A percentile compares a stretch with the other conserved stretches of the same genome.
Conservation (phyloP, 805 yeast genomes). For the Peterozyma toletana region DNA sequence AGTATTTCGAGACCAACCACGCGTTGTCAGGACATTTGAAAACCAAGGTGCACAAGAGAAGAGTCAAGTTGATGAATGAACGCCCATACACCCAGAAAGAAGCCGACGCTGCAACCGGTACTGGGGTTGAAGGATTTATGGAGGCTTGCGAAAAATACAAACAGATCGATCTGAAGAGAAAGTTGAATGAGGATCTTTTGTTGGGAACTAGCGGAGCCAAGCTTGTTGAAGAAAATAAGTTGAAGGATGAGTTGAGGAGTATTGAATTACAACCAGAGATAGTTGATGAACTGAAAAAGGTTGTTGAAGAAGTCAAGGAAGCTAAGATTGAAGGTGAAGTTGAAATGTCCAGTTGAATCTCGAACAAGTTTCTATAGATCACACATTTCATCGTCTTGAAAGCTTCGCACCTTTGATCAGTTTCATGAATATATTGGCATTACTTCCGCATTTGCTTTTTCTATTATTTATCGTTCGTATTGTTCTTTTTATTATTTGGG, state of each 20-base stretch:
- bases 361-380: no score
- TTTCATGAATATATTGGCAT: no score
- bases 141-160: slow-evolving; percentile 54
- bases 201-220: slow-evolving; percentile 8
- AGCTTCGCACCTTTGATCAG: no score
- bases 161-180: slow-evolving; percentile 39
- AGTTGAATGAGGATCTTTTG: slow-evolving; percentile 30
- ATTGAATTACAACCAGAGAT: no score
- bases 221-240: slow-evolving; percentile 3
- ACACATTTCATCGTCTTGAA: no score
- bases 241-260: slow-evolving; percentile 5
- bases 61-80: slow-evolving; percentile 66
- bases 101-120: slow-evolving; percentile 87
- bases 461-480: no score
- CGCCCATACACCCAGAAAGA: slow-evolving; percentile 86
- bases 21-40: slow-evolving; percentile 69
- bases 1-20: slow-evolving; percentile 73
- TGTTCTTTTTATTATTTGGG: no score
- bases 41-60: slow-evolving; percentile 78
- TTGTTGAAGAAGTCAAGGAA: no score
- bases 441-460: no score
- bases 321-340: no score
- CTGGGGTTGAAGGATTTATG: slow-evolving; percentile 60
- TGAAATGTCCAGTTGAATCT: no score
- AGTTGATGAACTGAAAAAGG: no score